These are phyloP conservation scores for Chrysosphaeria jannelii DNA, from an alignment of 2,329 filamentous ascomycete genomes.

Conservation along the genomic window DNA sequence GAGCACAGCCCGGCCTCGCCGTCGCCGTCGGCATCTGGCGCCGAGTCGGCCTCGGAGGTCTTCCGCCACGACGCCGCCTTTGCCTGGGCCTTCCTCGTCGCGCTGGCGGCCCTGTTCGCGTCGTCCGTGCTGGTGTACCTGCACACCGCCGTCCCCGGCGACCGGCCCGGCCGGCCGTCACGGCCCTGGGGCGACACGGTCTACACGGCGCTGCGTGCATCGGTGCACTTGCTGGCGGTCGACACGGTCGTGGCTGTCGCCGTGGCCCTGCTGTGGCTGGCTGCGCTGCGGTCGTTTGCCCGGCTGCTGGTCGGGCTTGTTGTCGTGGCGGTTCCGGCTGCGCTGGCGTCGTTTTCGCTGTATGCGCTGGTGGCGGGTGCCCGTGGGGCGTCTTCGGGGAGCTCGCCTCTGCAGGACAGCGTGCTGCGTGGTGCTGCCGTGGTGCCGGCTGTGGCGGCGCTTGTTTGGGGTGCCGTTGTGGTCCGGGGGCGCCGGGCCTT, in stretches of 20 bases:
- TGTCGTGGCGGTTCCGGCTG: conserved; percentile 54
- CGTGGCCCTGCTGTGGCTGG: conserved; percentile 74
- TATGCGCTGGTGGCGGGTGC: conserved; percentile 82
- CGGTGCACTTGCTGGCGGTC: conserved; percentile 65
- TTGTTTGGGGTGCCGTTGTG: conserved; percentile 61
- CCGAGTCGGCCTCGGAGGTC: conserved; percentile 30
- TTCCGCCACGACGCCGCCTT: conserved; percentile 77
- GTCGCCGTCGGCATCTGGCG: conserved; percentile 14
- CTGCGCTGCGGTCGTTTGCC: conserved; percentile 63
- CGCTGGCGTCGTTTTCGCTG: conserved; percentile 66
- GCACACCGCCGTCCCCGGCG: conserved; percentile 35
- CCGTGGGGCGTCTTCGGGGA: conserved; percentile 43
- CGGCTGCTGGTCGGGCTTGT: conserved; percentile 56
- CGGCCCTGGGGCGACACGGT: conserved; percentile 70
- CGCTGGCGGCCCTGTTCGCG: conserved; percentile 54
- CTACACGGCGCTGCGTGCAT: conserved; percentile 63
- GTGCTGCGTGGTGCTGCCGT: conserved; percentile 70
- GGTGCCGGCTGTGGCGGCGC: conserved; percentile 40
- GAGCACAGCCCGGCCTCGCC: conserved; percentile 13
- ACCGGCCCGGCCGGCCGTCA: conserved; percentile 16
- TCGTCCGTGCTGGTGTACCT: conserved; percentile 75
- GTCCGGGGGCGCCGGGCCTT: conserved; percentile 55
- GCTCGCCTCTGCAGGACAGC: conserved; percentile 47
- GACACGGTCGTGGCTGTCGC: conserved; percentile 77
- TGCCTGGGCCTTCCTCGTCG: conserved; percentile 67